These are phyloP conservation scores for Pouteria campechiana DNA, from an alignment of 179 eudicot genomes.

Conservation along the genomic window DNA sequence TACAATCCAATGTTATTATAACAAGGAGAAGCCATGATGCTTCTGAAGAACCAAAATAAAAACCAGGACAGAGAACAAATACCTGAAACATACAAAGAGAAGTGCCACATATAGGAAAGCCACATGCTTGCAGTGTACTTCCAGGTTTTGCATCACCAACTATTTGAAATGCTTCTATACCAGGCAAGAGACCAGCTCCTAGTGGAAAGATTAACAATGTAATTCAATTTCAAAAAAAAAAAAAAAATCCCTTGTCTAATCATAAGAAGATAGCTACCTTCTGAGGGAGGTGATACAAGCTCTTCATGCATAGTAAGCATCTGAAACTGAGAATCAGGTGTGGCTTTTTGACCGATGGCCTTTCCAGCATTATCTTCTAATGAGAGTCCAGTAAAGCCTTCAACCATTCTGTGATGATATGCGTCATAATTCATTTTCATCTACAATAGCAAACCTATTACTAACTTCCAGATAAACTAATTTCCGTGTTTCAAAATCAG, in stretches of 20 bases:
- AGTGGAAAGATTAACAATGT: constrained; percentile 5
- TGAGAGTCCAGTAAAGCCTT: no score
- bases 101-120: constrained; percentile 77
- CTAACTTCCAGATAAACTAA: no score
- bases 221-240: neutral
- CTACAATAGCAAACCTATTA: no score
- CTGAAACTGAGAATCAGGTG: no score
- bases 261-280: constrained; percentile 17
- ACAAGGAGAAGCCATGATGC: no score
- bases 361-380: no score
- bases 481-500: no score
- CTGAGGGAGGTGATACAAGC: constrained; percentile 12
- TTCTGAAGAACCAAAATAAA: neutral
- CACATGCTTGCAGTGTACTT: constrained; percentile 65
- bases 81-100: constrained; percentile 92
- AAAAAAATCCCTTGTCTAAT: neutral
- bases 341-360: no score
- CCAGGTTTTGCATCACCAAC: constrained; percentile 86
- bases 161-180: constrained; percentile 81
- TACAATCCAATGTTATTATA: constrained; percentile 1
- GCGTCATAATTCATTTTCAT: no score
- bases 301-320: constrained; percentile 13
- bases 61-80: constrained; percentile 4
- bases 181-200: constrained; percentile 77
- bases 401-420: no score